These are phyloP conservation scores for Suhomyces chickasaworum DNA, from an alignment of 1,139 yeast species.

Conservation along the genomic window DNA sequence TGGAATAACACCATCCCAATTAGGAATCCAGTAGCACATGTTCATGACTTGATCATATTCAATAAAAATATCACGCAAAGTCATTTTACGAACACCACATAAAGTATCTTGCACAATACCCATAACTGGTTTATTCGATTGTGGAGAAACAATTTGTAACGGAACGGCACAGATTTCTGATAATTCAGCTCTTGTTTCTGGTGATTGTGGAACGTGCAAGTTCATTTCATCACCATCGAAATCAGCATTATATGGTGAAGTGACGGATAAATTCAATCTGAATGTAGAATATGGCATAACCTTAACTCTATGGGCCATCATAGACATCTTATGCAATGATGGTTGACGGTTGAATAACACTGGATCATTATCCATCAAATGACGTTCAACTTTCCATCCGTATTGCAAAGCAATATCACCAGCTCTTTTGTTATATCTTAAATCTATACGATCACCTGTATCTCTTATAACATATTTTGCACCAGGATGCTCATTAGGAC, in stretches of 20 bases:
- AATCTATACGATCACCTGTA: slow-evolving; percentile 97
- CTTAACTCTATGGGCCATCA: slow-evolving; percentile 99
- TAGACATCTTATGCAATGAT: slow-evolving; percentile 97
- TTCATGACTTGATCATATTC: slow-evolving; percentile 96
- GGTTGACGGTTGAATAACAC: slow-evolving; percentile 99
- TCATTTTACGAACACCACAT: slow-evolving; percentile 96
- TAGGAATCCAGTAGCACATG: slow-evolving; percentile 95
- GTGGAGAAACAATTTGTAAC: slow-evolving; percentile 95
- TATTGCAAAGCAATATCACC: slow-evolving; percentile 97
- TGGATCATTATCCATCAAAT: slow-evolving; percentile 95
- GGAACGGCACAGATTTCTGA: slow-evolving; percentile 97
- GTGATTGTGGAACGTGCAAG: slow-evolving; percentile 98
- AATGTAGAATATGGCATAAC: slow-evolving; percentile 99
- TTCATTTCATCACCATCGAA: slow-evolving; percentile 99
- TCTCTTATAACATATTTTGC: slow-evolving; percentile 98
- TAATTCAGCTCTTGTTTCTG: slow-evolving; percentile 95
- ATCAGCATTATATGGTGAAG: slow-evolving; percentile 99
- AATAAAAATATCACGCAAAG: slow-evolving; percentile 83
- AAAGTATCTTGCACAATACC: slow-evolving; percentile 99
- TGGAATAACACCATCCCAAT: slow-evolving; percentile 99
- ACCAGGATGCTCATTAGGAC: slow-evolving; percentile 99
- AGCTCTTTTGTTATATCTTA: slow-evolving; percentile 95
- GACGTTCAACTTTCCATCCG: slow-evolving; percentile 99
- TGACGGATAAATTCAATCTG: slow-evolving; percentile 92
- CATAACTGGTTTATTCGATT: slow-evolving; percentile 98